Conservation (phyloP, 2,329 filamentous ascomycete genomes). For the Microdochium nivale region DNA sequence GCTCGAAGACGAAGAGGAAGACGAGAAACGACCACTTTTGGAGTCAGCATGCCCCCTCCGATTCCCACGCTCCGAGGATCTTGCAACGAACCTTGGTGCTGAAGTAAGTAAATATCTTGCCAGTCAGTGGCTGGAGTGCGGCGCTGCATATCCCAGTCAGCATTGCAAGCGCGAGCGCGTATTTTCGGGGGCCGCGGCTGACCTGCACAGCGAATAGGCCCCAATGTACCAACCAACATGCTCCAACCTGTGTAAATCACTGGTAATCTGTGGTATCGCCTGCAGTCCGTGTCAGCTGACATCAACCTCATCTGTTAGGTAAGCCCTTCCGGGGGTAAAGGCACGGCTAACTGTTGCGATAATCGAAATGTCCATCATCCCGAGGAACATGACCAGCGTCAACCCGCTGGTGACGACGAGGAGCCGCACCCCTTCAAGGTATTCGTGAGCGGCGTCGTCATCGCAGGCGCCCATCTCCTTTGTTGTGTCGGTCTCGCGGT, state of each 20-base stretch:
- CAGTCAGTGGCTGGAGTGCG: slow-evolving; percentile 40
- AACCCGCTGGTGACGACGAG: slow-evolving; percentile 20
- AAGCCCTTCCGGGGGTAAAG: no score
- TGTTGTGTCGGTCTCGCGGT: background rate
- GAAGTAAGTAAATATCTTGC: slow-evolving; percentile 39
- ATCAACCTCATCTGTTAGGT: background rate
- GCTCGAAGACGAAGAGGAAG: slow-evolving; percentile 42
- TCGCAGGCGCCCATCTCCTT: slow-evolving; percentile 4
- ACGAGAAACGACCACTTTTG: slow-evolving; percentile 26
- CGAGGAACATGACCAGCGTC: slow-evolving; percentile 34
- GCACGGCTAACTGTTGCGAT: slow-evolving; percentile 34
- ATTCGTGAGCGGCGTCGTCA: slow-evolving; percentile 5
- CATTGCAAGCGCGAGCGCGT: background rate
- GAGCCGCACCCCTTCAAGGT: slow-evolving; percentile 16
- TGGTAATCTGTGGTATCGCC: slow-evolving; percentile 41
- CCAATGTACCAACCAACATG: slow-evolving; percentile 50
- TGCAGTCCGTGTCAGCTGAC: slow-evolving; percentile 8
- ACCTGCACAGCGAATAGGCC: slow-evolving; percentile 37
- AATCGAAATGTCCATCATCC: slow-evolving; percentile 44
- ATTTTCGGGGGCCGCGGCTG: slow-evolving; percentile 6
- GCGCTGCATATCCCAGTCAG: slow-evolving; percentile 21
- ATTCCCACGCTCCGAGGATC: background rate
- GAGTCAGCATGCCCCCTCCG: no score
- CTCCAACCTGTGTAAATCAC: slow-evolving; percentile 36
- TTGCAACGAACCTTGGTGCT: slow-evolving; percentile 17